phyloP scores from a whole-genome alignment of 192 early-diverging fungal species.

The Irineochytrium annulatum region DNA sequence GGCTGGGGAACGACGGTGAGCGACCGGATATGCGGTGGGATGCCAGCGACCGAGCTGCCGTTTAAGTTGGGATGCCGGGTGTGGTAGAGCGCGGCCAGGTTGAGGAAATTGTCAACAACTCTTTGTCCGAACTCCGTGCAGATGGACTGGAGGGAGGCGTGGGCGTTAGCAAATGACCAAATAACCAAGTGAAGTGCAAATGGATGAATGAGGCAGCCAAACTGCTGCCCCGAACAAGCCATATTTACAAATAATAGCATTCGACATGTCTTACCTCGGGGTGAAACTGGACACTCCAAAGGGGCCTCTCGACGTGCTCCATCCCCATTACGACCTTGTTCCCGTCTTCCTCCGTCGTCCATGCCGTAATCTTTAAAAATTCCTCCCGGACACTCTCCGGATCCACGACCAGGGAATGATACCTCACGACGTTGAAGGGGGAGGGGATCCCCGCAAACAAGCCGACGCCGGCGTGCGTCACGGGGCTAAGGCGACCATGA shows the following conservation, averaged over 20 bases:
- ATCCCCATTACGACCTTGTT: conserved; percentile 72
- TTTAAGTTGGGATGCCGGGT: neutral
- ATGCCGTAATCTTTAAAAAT: conserved; percentile 59
- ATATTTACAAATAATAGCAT: no score
- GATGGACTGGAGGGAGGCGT: no score
- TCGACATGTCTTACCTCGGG: no score
- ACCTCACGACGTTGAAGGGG: conserved; percentile 76
- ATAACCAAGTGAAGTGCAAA: no score
- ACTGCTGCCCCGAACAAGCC: no score
- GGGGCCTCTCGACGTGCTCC: conserved; percentile 59
- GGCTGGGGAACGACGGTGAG: conserved; percentile 26
- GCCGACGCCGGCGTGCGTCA: conserved; percentile 28
- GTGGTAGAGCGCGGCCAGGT: conserved; percentile 35
- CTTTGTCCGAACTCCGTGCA: conserved; percentile 72
- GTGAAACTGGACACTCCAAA: conserved; percentile 94
- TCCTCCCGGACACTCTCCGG: conserved; percentile 53
- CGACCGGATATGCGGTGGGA: conserved; percentile 13
- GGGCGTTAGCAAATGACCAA: no score
- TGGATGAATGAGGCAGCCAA: no score
- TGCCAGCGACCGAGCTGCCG: neutral
- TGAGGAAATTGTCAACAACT: conserved; percentile 72
- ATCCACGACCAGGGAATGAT: conserved; percentile 83
- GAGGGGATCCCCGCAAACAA: conserved; percentile 61
- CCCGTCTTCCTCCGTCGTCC: conserved; percentile 31
- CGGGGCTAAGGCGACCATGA: conserved; percentile 74